These are phyloP conservation scores for Panellus pusillus DNA, from an alignment of 768 basidiomycete species.

Conservation along the genomic window DNA sequence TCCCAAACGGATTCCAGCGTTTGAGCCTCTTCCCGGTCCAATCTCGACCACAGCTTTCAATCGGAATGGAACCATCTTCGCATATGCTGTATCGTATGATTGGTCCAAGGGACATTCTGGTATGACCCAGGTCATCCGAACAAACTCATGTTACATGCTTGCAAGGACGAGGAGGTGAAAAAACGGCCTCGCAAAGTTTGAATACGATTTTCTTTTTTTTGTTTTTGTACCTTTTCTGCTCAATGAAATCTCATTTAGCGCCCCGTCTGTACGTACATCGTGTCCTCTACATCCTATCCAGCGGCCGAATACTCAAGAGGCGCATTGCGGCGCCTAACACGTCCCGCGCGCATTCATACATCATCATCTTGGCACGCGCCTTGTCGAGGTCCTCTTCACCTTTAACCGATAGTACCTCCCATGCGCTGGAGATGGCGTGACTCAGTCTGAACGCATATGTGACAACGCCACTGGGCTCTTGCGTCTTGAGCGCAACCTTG, in stretches of 20 bases:
- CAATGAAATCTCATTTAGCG: conserved; percentile 4
- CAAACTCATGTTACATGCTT: conserved; percentile 81
- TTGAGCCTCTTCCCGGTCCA: conserved; percentile 73
- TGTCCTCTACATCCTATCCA: conserved; percentile 84
- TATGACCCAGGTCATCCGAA: conserved; percentile 66
- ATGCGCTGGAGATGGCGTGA: conserved; percentile 88
- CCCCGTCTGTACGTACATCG: background rate
- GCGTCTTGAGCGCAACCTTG: conserved; percentile 76
- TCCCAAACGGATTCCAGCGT: conserved; percentile 42
- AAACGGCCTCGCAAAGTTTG: conserved; percentile 52
- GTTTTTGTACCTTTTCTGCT: conserved; percentile 1
- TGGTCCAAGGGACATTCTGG: conserved; percentile 93
- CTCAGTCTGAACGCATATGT: conserved; percentile 86
- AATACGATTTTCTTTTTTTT: background rate
- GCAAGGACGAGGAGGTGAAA: conserved; percentile 86
- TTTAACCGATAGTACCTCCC: conserved; percentile 88
- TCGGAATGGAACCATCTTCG: conserved; percentile 84
- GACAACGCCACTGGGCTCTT: conserved; percentile 89
- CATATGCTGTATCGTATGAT: conserved; percentile 90
- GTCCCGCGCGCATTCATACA: conserved; percentile 87
- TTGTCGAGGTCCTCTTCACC: conserved; percentile 75
- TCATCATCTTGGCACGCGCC: conserved; percentile 82
- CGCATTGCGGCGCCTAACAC: conserved; percentile 88
- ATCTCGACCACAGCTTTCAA: conserved; percentile 84
- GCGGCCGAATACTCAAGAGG: conserved; percentile 82